Evolutionary conservation across 345 rosid species (phyloP), one percentile per base, ranked within the genome.

Genomic region (Lagerstroemia speciosa): DNA sequence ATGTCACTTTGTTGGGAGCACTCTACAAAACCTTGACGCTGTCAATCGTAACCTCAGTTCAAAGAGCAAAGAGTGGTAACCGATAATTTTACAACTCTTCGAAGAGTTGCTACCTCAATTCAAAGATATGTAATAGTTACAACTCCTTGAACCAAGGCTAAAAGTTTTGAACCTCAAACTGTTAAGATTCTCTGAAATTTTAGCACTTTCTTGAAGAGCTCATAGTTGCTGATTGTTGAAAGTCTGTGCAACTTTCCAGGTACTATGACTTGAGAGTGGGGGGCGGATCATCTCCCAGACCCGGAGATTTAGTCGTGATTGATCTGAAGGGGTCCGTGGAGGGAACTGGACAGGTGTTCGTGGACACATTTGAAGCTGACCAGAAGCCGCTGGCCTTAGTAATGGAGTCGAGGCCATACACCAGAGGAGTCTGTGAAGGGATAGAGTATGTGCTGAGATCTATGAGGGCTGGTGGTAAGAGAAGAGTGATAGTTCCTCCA

Each of bases 381-480:
- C 83, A 78, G 77, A 89, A 83, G 71, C 86, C 97, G 62, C 38
- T 91, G 75, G 97, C 96, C 0, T 68, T 93, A 61, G 85, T 89
- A 67, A 69, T 93, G 82, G 96, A 91, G 45, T 91, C 96, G 41
- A 87, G 92, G 69, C 96, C 90, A 46, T 91, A 87, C 50, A 81
- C 82, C 52, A 91, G 82, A 66, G 98, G 97, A 53, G 67, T 91
- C 82, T 93, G 97, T 64, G 87, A 87, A 81, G 98, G 97, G 14
- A 31, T 89, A 50, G 97, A 93, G 46, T 81, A 81, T 67, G 80
- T 77, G 19, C 52, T 93, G 77, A 85, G 88, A 75, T 83, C 89
- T 30, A 93, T 89, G 93, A 93, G 83, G 74, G 91, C 85, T 0
- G 97, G 98, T 62, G 98, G 96, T 52, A 89, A 82, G 78, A 83